A percentile compares a stretch with the other conserved stretches of the same genome.
Evolutionary conservation across 768 basidiomycete genomes (phyloP).

Genomic region (Gyrodon lividus): DNA sequence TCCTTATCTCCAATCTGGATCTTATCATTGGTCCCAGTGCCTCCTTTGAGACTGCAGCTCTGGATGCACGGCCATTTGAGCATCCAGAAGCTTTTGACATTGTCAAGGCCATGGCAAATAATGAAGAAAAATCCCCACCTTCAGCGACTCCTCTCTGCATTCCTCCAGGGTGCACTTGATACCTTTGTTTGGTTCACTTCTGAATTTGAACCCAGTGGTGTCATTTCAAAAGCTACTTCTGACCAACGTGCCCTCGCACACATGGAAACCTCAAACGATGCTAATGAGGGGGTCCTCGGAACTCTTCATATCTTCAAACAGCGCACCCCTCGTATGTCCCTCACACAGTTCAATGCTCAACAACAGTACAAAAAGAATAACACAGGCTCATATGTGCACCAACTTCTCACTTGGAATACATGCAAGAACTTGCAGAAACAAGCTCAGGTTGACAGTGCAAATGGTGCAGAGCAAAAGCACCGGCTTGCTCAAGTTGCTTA

Average conservation of each 20-base stretch:
- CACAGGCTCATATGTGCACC: no score
- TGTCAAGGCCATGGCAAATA: not conserved
- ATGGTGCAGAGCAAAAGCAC: no score
- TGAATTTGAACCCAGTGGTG: slow-evolving; percentile 31
- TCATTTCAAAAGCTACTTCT: slow-evolving; percentile 19
- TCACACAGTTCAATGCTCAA: slow-evolving; percentile 24
- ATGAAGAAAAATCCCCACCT: not conserved
- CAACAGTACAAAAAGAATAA: slow-evolving; percentile 24
- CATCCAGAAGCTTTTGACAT: slow-evolving; percentile 2
- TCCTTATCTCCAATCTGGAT: slow-evolving; percentile 12
- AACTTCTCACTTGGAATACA: no score
- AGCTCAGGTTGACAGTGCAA: no score
- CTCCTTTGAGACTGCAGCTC: slow-evolving; percentile 3
- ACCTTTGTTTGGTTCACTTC: slow-evolving; percentile 27
- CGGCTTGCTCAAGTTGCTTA: no score
- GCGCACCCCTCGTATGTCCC: slow-evolving; percentile 11
- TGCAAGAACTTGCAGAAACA: no score
- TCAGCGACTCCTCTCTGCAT: not conserved
- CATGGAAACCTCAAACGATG: slow-evolving; percentile 22
- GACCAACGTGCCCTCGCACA: slow-evolving; percentile 5
- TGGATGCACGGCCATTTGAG: slow-evolving; percentile 13
- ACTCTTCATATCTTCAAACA: slow-evolving; percentile 4
- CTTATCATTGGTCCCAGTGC: slow-evolving; percentile 7
- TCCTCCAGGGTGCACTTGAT: slow-evolving; percentile 11
- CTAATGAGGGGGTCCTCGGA: slow-evolving; percentile 27